Evolutionary conservation across 2,329 filamentous ascomycete genomes (phyloP), one percentile per base, ranked within the genome.

Genomic region (Colletotrichum tropicale): DNA sequence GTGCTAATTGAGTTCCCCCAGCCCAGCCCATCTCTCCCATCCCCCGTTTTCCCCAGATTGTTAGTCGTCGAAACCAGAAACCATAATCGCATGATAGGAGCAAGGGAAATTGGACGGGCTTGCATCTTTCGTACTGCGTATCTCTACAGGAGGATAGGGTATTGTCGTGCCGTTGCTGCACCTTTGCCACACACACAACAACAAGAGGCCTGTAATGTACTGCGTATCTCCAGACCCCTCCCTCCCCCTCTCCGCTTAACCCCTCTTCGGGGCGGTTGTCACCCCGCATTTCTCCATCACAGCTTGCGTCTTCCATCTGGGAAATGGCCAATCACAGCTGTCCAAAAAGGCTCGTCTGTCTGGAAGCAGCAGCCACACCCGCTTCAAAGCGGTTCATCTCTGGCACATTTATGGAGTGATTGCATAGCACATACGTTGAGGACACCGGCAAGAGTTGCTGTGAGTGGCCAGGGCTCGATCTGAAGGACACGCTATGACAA

Each of bases 261-360:
- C 64, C 70, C 69, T 73, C 70, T 52, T 55, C 43, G 16, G 28
- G 16, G 36, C 56, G 67, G 24, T 32, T 64, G 43, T 26, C n/a
- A 73, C 73, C 73, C 73, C 73, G 73, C 73, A 75, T 61, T 68
- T 75, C 73, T 73, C 73, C 73, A 75, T 75, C 56, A 48, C 16
- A 32, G 36, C 48, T 36, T 67, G 73, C 69, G 26, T 36, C 55
- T 24, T 62, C 68, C 56, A 67, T 34, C 32, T 52, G 18, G 69
- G n/a, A 28, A n/a, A 24, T 6, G 26, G 2, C 73, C 73, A 75
- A 75, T 75, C 69, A 73, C 16, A 6, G 10, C 3, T 3, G 4
- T 10, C 6, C 13, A 12, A 34, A 38, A 62, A 38, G 26, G 61
- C 24, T 30, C 61, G 24, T 56, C n/a, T 60, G 21, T 30, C 52